Conservation (phyloP, 805 yeast species). For the Phaffomyces antillensis region DNA sequence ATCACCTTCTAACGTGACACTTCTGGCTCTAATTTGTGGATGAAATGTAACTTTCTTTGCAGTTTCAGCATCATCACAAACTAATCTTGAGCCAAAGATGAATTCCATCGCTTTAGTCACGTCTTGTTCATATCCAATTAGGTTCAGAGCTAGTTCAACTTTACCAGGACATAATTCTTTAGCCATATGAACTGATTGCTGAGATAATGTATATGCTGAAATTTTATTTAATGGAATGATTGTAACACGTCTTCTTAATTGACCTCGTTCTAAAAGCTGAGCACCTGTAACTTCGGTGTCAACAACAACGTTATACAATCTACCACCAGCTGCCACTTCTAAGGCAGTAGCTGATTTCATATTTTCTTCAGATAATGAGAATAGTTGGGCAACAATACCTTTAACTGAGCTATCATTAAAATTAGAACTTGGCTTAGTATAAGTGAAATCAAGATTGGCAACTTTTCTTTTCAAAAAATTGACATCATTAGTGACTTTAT, state of each 20-base stretch:
- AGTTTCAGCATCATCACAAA: slow-evolving; percentile 81
- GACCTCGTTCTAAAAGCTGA: slow-evolving; percentile 70
- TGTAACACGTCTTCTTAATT: slow-evolving; percentile 74
- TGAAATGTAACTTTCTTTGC: slow-evolving; percentile 87
- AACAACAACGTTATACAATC: slow-evolving; percentile 84
- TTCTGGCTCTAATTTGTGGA: slow-evolving; percentile 69
- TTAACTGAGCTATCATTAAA: slow-evolving; percentile 61
- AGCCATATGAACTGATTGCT: slow-evolving; percentile 53
- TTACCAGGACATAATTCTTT: slow-evolving; percentile 72
- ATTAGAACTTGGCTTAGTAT: slow-evolving; percentile 53
- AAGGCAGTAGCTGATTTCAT: slow-evolving; percentile 68
- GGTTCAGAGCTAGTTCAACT: slow-evolving; percentile 83
- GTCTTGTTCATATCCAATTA: slow-evolving; percentile 67
- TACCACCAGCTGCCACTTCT: slow-evolving; percentile 91
- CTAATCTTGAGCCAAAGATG: slow-evolving; percentile 84
- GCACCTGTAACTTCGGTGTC: slow-evolving; percentile 85
- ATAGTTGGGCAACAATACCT: slow-evolving; percentile 87
- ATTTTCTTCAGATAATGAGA: slow-evolving; percentile 51
- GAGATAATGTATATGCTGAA: slow-evolving; percentile 47
- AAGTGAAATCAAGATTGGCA: slow-evolving; percentile 70
- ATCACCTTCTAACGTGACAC: slow-evolving; percentile 91
- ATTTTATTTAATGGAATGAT: slow-evolving; percentile 90
- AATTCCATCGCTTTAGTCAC: slow-evolving; percentile 80
- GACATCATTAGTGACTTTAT: slow-evolving; percentile 37
- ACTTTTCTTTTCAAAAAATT: slow-evolving; percentile 55